Conservation (phyloP, 1,139 yeast genomes). For the Candida tunisiensis region DNA sequence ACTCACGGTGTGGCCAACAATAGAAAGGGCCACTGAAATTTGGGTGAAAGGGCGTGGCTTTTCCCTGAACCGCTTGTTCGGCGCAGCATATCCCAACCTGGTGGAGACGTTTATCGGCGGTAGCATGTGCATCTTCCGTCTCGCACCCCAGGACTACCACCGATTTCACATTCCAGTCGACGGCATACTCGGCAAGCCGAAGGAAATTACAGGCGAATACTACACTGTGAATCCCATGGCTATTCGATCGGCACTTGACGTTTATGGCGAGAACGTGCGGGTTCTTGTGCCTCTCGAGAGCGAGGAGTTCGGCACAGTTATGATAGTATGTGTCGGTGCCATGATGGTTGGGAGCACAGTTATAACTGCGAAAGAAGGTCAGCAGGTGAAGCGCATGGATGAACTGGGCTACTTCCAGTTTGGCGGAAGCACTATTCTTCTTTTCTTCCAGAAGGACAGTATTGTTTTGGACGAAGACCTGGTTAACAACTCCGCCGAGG, state of each 20-base stretch:
- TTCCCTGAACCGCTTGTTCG: conserved; percentile 46
- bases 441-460: conserved; percentile 30
- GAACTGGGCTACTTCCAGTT: conserved; percentile 91
- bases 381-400: conserved; percentile 45
- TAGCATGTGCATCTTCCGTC: conserved; percentile 59
- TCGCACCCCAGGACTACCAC: conserved; percentile 97
- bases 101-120: conserved; percentile 36
- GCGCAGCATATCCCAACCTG: conserved; percentile 34
- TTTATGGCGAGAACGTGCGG: conserved; percentile 82
- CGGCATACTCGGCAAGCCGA: conserved; percentile 52
- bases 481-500: conserved; percentile 42
- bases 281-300: conserved; percentile 64
- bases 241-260: conserved; percentile 70
- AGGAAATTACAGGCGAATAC: conserved; percentile 69
- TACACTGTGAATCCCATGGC: conserved; percentile 99
- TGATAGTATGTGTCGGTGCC: conserved; percentile 82
- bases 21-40: conserved; percentile 48
- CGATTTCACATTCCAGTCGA: conserved; percentile 80
- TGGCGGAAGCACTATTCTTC: conserved; percentile 81
- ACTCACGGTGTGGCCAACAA: conserved; percentile 49
- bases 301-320: conserved; percentile 54
- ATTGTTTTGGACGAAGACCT: conserved; percentile 61
- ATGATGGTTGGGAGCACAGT: conserved; percentile 97
- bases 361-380: conserved; percentile 49
- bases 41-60: conserved; percentile 89